These are phyloP conservation scores for Selaginella tamariscina DNA, from an alignment of 75 land plant genomes.

Conservation along the genomic window DNA sequence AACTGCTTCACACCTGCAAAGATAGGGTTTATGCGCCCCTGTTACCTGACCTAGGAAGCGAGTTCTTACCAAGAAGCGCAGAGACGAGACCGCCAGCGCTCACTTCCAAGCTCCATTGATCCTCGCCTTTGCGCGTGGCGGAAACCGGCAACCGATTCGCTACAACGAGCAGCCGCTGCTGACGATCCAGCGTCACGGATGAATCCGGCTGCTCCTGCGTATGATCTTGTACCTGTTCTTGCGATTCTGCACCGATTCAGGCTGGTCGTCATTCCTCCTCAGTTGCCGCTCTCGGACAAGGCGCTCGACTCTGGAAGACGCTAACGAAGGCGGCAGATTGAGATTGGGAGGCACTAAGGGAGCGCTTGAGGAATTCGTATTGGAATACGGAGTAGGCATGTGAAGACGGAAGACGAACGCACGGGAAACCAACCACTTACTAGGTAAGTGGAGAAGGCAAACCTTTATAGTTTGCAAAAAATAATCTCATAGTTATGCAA, in stretches of 20 bases:
- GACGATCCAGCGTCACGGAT: not conserved
- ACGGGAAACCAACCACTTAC: not conserved
- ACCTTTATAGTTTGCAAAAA: not conserved
- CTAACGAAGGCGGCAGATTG: not conserved
- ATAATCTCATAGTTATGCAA: too few relatives aligned
- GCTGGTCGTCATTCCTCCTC: not conserved
- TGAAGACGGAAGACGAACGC: not conserved
- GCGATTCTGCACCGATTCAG: not conserved
- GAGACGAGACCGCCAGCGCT: constrained; percentile 98
- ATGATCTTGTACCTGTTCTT: not conserved
- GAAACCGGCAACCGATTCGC: constrained; percentile 93
- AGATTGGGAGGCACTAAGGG: not conserved
- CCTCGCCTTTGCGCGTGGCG: constrained; percentile 69
- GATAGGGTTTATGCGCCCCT: constrained; percentile 2
- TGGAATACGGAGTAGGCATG: not conserved
- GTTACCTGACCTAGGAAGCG: not conserved
- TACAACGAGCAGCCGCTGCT: constrained; percentile 81
- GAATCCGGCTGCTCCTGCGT: not conserved
- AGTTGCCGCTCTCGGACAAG: not conserved
- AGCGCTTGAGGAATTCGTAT: not conserved
- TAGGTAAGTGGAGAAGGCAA: not conserved
- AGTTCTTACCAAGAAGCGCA: constrained; percentile 72
- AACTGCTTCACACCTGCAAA: constrained; percentile 83
- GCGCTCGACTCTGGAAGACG: not conserved
- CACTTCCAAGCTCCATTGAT: constrained; percentile 75